These are phyloP conservation scores for Claviceps quebecensis DNA, from an alignment of 2,329 filamentous ascomycete species.

Conservation along the genomic window DNA sequence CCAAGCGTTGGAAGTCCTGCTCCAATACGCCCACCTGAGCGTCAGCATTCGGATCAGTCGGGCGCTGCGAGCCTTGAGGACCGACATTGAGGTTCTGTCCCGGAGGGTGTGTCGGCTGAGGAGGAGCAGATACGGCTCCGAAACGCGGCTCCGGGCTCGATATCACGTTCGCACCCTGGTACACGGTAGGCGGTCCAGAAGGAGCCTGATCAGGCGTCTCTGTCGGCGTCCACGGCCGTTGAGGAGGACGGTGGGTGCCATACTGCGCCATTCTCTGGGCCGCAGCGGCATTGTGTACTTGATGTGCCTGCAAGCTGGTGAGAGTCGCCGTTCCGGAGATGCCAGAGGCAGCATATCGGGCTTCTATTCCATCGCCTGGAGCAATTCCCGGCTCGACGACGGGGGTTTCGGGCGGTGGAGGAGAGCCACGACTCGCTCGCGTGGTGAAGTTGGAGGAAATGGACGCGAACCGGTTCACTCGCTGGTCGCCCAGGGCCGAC, in stretches of 20 bases:
- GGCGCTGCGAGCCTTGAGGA: background rate
- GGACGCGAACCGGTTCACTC: slow-evolving; percentile 53
- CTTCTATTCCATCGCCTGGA: slow-evolving; percentile 74
- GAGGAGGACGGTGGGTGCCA: slow-evolving; percentile 26
- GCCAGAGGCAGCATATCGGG: slow-evolving; percentile 78
- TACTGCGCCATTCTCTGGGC: slow-evolving; percentile 73
- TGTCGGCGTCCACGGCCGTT: slow-evolving; percentile 83
- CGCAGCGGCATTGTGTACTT: slow-evolving; percentile 59
- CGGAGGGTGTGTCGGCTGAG: slow-evolving; percentile 18
- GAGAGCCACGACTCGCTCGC: slow-evolving; percentile 78
- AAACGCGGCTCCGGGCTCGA: slow-evolving; percentile 31
- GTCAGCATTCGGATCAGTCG: slow-evolving; percentile 17
- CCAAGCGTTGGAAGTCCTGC: slow-evolving; percentile 73
- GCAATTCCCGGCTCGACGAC: slow-evolving; percentile 56
- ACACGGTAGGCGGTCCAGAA: slow-evolving; percentile 80
- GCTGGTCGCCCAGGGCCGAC: slow-evolving; percentile 25
- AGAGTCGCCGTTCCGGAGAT: slow-evolving; percentile 78
- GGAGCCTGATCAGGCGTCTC: slow-evolving; percentile 76
- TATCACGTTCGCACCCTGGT: slow-evolving; percentile 70
- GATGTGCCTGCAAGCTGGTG: slow-evolving; percentile 52
- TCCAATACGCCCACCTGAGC: slow-evolving; percentile 61
- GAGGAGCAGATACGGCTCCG: slow-evolving; percentile 26
- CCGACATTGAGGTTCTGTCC: background rate
- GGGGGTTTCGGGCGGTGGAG: slow-evolving; percentile 87
- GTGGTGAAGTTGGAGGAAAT: slow-evolving; percentile 91